phyloP scores from a whole-genome alignment of 2,329 filamentous ascomycete genomes.

The Aspergillus carbonarius region DNA sequence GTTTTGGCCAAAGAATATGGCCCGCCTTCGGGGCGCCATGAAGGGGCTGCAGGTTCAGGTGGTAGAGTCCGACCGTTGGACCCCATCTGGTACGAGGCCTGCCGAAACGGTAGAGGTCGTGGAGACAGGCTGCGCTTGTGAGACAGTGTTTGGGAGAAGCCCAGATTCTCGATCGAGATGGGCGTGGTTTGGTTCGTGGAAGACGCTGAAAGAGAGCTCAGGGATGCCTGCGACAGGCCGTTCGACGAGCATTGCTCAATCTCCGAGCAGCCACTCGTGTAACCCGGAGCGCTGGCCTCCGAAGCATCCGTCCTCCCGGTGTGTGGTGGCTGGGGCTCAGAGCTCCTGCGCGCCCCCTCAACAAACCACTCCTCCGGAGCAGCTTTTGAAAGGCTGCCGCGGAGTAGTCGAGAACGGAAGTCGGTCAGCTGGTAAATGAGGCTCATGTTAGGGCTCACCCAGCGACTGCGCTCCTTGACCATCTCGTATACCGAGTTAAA shows the following conservation, averaged over 20 bases:
- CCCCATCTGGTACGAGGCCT: constrained; percentile 21
- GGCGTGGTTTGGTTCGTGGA: constrained; percentile 26
- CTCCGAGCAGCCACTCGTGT: constrained; percentile 8
- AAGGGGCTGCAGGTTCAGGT: constrained; percentile 15
- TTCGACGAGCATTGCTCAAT: constrained; percentile 19
- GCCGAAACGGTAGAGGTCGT: constrained; percentile 40
- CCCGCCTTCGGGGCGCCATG: constrained; percentile 25
- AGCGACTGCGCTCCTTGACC: constrained; percentile 63
- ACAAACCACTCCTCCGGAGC: constrained; percentile 39
- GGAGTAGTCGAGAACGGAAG: constrained; percentile 50
- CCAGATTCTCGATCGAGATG: constrained; percentile 25
- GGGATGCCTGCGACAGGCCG: constrained; percentile 24
- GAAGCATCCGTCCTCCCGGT: constrained; percentile 13
- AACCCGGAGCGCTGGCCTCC: constrained; percentile 12
- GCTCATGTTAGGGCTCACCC: constrained; percentile 69
- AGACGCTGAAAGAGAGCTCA: constrained; percentile 26
- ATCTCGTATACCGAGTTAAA: constrained; percentile 65
- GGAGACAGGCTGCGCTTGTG: constrained; percentile 36
- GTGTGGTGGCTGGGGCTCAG: constrained; percentile 30
- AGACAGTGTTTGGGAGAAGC: constrained; percentile 26
- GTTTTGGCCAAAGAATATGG: constrained; percentile 33
- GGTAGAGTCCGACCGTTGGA: constrained; percentile 17
- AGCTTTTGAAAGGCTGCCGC: constrained; percentile 31
- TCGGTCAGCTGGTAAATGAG: constrained; percentile 68
- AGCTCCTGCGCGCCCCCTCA: constrained; percentile 26